These are phyloP conservation scores for Fusarium musae DNA, from an alignment of 2,329 filamentous ascomycete genomes.

Conservation along the genomic window DNA sequence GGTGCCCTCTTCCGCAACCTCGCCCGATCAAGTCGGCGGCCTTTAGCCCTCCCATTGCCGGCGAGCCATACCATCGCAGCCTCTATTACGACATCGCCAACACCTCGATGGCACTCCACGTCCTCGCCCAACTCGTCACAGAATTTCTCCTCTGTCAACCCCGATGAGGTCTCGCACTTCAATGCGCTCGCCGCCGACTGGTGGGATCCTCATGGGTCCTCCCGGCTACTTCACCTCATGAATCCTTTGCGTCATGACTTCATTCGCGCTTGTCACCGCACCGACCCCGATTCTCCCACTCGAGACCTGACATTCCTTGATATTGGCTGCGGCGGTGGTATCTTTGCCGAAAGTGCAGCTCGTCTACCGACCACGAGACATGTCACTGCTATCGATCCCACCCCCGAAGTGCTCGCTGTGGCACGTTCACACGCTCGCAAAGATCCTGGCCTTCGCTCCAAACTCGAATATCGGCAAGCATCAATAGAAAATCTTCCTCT, in stretches of 20 bases:
- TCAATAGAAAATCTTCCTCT: conserved; percentile 76
- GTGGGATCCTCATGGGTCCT: conserved; percentile 97
- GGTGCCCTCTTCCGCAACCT: conserved; percentile 38
- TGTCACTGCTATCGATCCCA: conserved; percentile 84
- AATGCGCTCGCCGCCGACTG: conserved; percentile 90
- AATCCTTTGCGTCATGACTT: conserved; percentile 97
- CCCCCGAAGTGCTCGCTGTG: conserved; percentile 76
- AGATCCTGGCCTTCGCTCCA: conserved; percentile 74
- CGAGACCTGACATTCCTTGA: conserved; percentile 78
- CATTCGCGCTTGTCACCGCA: conserved; percentile 75
- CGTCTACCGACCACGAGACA: conserved; percentile 69
- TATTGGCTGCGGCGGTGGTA: conserved; percentile 94
- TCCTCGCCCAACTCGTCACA: conserved; percentile 31
- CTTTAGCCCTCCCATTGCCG: conserved; percentile 10
- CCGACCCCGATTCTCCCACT: conserved; percentile 56
- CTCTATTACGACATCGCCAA: conserved; percentile 1
- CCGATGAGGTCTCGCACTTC: conserved; percentile 93
- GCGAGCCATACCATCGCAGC: conserved; percentile 6
- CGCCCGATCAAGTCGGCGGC: conserved; percentile 13
- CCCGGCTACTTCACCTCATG: conserved; percentile 94
- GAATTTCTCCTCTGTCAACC: conserved; percentile 78
- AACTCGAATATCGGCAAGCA: conserved; percentile 78
- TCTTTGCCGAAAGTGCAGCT: conserved; percentile 90
- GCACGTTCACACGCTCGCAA: conserved; percentile 79
- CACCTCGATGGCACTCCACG: conserved; percentile 37